Conservation (phyloP, 768 basidiomycete genomes). For the Collybia sordida region DNA sequence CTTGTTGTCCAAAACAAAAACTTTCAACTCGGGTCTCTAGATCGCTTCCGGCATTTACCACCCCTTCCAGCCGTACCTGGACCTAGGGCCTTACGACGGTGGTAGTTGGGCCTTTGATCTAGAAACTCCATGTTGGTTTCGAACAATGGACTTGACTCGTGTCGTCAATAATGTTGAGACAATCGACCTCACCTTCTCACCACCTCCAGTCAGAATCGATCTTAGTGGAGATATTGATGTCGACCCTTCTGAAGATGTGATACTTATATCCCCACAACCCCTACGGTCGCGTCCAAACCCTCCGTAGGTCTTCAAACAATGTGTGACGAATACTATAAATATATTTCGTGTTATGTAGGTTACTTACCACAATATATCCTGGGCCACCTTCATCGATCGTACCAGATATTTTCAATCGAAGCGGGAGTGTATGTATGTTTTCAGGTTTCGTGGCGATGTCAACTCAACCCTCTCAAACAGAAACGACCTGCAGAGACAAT, state of each 20-base stretch:
- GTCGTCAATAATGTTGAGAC: conserved; percentile 2
- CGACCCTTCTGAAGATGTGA: background rate
- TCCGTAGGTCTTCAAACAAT: background rate
- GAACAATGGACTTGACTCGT: background rate
- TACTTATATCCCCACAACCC: background rate
- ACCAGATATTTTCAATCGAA: background rate
- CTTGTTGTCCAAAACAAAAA: no score
- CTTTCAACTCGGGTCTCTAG: no score
- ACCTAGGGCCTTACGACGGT: no score
- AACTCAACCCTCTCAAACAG: background rate
- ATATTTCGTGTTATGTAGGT: background rate
- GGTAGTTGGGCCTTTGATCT: no score
- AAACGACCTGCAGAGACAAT: background rate
- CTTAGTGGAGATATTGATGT: conserved; percentile 3
- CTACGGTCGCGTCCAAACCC: background rate
- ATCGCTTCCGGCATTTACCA: no score
- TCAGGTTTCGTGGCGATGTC: background rate
- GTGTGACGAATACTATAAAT: background rate
- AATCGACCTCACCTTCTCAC: background rate
- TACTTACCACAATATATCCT: background rate
- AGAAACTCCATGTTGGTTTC: no score
- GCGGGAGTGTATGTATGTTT: background rate
- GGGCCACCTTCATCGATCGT: background rate
- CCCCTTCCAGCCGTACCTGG: no score
- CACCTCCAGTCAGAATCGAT: conserved; percentile 1